Percentiles rank a stretch among this genome's conserved stretches.
Evolutionary conservation across 129 eudicot species (phyloP).

Genomic region (Tanacetum coccineum): DNA sequence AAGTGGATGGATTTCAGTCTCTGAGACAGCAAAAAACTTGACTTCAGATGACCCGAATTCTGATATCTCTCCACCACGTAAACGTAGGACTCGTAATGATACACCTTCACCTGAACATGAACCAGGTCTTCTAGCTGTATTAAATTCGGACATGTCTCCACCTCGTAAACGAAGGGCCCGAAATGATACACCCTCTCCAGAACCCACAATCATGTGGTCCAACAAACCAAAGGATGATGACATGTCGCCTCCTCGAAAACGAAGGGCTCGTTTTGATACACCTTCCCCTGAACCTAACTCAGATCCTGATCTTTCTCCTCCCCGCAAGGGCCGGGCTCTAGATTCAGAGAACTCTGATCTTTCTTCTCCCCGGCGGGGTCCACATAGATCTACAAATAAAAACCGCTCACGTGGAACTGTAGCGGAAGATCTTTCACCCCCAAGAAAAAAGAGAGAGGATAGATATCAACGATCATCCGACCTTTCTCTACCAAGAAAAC

Average conservation of each 20-base stretch:
- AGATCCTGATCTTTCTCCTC: constrained; percentile 49
- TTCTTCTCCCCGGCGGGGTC: constrained; percentile 49
- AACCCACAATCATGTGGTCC: constrained; percentile 29
- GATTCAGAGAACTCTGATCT: constrained; percentile 19
- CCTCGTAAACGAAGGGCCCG: constrained; percentile 44
- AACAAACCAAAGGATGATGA: constrained; percentile 18
- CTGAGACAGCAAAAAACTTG: constrained; percentile 36
- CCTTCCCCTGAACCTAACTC: constrained; percentile 46
- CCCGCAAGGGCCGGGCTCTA: constrained; percentile 23
- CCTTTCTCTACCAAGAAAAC: constrained; percentile 75
- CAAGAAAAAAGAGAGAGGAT: constrained; percentile 43
- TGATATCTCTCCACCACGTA: constrained; percentile 65
- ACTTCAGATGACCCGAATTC: constrained; percentile 29
- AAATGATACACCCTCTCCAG: constrained; percentile 47
- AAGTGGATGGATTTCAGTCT: constrained; percentile 87
- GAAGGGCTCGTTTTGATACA: constrained; percentile 39
- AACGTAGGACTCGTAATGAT: constrained; percentile 35
- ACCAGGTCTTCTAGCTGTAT: constrained; percentile 11
- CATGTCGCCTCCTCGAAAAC: constrained; percentile 54
- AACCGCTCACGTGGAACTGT: constrained; percentile 22
- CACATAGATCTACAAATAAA: constrained; percentile 16
- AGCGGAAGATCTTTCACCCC: constrained; percentile 59
- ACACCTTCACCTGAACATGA: constrained; percentile 47
- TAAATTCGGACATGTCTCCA: constrained; percentile 58
- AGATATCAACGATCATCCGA: constrained; percentile 25